Percentiles rank a stretch among this genome's conserved stretches.
Conservation (phyloP, 2,329 filamentous ascomycete genomes). For the Colletotrichum paranaense region DNA sequence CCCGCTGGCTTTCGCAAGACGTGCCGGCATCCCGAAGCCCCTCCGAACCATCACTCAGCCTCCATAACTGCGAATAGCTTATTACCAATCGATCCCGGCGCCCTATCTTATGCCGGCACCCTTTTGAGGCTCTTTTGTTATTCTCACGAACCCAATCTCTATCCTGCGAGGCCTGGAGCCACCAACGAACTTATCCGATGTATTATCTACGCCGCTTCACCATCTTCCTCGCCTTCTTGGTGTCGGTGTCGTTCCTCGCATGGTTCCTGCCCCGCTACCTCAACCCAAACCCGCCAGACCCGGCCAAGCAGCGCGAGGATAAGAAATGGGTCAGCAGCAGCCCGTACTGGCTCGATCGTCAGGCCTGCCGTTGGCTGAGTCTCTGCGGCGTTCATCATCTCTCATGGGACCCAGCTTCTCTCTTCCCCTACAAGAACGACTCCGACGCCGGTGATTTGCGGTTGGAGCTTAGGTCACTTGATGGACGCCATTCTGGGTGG, state of each 20-base stretch:
- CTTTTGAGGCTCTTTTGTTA: background rate
- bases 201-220: conserved; percentile 59
- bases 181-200: conserved; percentile 46
- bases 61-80: conserved; percentile 18
- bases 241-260: conserved; percentile 59
- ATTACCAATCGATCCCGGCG: conserved; percentile 5
- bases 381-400: conserved; percentile 84
- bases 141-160: background rate
- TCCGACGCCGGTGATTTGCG: conserved; percentile 42
- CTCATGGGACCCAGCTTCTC: conserved; percentile 65
- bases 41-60: conserved; percentile 30
- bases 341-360: conserved; percentile 79
- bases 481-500: conserved; percentile 39
- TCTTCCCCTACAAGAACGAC: conserved; percentile 39
- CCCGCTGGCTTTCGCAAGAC: conserved; percentile 27
- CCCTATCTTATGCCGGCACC: background rate
- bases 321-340: conserved; percentile 77
- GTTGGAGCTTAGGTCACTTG: conserved; percentile 47
- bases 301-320: conserved; percentile 72
- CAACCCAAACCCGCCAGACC: conserved; percentile 72
- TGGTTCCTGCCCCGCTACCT: conserved; percentile 65
- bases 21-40: conserved; percentile 33
- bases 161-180: conserved; percentile 28
- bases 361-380: conserved; percentile 81
- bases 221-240: conserved; percentile 51